These are phyloP conservation scores for Dittrichia graveolens DNA, from an alignment of 129 eudicot species.

Conservation along the genomic window DNA sequence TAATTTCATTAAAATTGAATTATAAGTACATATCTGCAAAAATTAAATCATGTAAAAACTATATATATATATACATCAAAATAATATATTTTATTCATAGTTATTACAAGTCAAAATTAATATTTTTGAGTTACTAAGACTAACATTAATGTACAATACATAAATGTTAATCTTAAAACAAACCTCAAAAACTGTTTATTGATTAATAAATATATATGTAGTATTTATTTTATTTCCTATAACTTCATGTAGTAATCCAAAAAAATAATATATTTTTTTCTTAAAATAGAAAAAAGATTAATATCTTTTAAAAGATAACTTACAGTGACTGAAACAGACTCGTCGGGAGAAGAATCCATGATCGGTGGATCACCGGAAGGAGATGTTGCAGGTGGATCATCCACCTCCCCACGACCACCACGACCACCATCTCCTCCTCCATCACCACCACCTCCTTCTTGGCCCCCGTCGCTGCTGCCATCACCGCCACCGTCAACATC, in stretches of 20 bases:
- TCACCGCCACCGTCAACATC: not conserved
- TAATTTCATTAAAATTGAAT: too few relatives aligned
- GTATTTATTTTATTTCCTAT: not conserved
- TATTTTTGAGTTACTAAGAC: not conserved
- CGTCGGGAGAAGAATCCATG: slow-evolving; percentile 33
- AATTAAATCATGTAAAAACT: too few relatives aligned
- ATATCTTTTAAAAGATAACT: not conserved
- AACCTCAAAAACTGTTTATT: not conserved
- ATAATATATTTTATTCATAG: too few relatives aligned
- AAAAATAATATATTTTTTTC: not conserved
- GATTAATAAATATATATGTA: not conserved
- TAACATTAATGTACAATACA: not conserved
- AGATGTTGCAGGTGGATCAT: slow-evolving; percentile 22
- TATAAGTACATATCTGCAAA: too few relatives aligned
- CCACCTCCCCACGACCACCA: slow-evolving; percentile 1
- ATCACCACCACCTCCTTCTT: not conserved
- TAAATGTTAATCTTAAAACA: not conserved
- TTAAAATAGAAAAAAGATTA: not conserved
- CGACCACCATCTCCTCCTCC: not conserved
- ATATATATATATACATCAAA: too few relatives aligned
- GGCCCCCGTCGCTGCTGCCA: too few relatives aligned
- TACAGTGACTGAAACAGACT: slow-evolving; percentile 18
- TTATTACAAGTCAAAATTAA: not conserved
- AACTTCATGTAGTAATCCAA: not conserved
- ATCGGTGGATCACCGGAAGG: slow-evolving; percentile 13